A percentile compares a stretch with the other conserved stretches of the same genome.
Evolutionary conservation across 371 early-diverging fungal species (phyloP).

Genomic region (Lichtheimia ornata): DNA sequence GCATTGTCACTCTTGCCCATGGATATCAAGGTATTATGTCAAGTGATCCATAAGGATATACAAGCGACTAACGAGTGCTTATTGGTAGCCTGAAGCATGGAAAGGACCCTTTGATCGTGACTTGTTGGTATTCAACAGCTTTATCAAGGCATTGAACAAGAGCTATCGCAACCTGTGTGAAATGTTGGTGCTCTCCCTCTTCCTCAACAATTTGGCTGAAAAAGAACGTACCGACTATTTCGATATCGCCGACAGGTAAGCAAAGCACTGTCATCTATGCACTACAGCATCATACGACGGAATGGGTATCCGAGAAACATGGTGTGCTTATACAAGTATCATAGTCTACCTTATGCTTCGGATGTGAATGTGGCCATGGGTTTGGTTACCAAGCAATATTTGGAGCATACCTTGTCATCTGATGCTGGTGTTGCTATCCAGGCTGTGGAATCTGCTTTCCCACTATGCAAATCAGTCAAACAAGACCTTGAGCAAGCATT

Average conservation of each 20-base stretch:
- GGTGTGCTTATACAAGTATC: not conserved
- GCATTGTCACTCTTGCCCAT: constrained; percentile 58
- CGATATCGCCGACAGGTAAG: constrained; percentile 51
- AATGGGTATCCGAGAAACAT: no score
- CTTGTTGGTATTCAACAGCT: constrained; percentile 73
- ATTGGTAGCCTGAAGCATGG: constrained; percentile 44
- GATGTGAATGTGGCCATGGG: constrained; percentile 60
- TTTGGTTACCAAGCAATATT: constrained; percentile 48
- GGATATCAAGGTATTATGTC: constrained; percentile 41
- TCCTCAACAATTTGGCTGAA: constrained; percentile 50
- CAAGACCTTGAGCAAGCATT: constrained; percentile 50
- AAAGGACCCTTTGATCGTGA: constrained; percentile 72
- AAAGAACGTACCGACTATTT: constrained; percentile 57
- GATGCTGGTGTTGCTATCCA: constrained; percentile 23
- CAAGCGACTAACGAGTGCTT: no score
- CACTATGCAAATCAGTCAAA: constrained; percentile 39
- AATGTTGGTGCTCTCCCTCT: constrained; percentile 58
- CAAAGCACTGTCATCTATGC: no score
- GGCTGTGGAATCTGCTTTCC: constrained; percentile 43
- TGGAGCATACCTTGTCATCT: constrained; percentile 36
- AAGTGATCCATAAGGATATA: not conserved
- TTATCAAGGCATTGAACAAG: constrained; percentile 61
- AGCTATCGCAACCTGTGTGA: constrained; percentile 66
- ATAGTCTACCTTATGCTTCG: constrained; percentile 52
- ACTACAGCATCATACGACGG: no score